These are phyloP conservation scores for Botrytis pseudocinerea DNA, from an alignment of 2,329 filamentous ascomycete species.

Conservation along the genomic window DNA sequence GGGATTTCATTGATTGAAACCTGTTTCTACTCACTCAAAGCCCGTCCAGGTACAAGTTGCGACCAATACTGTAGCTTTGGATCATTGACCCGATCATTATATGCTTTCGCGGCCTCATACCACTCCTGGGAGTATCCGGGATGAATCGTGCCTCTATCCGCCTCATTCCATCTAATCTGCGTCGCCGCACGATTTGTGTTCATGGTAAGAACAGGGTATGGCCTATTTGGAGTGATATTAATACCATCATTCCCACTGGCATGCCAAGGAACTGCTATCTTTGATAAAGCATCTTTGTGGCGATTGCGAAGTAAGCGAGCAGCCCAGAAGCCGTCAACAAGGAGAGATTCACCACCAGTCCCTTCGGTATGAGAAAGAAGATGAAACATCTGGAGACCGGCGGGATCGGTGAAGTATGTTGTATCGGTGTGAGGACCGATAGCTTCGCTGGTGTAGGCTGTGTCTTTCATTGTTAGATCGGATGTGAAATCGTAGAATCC, in stretches of 20 bases:
- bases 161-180: constrained; percentile 90
- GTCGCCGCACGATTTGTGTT: constrained; percentile 36
- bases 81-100: constrained; percentile 67
- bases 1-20: neutral
- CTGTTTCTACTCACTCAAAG: constrained; percentile 62
- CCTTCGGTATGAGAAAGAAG: constrained; percentile 75
- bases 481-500: constrained; percentile 86
- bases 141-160: constrained; percentile 68
- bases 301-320: constrained; percentile 57
- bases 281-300: constrained; percentile 59
- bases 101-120: constrained; percentile 79
- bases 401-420: constrained; percentile 92
- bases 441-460: constrained; percentile 76
- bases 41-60: constrained; percentile 75
- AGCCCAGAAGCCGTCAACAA: constrained; percentile 84
- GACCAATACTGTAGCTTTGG: constrained; percentile 72
- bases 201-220: constrained; percentile 65
- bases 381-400: constrained; percentile 90
- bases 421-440: constrained; percentile 89
- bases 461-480: constrained; percentile 84
- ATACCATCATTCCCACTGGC: constrained; percentile 85
- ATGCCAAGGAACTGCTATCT: constrained; percentile 68
- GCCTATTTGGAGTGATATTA: constrained; percentile 69
- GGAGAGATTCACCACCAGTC: constrained; percentile 71
- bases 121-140: constrained; percentile 48